Conservation (phyloP, 257 asterid genomes). For the Lavandula angustifolia region DNA sequence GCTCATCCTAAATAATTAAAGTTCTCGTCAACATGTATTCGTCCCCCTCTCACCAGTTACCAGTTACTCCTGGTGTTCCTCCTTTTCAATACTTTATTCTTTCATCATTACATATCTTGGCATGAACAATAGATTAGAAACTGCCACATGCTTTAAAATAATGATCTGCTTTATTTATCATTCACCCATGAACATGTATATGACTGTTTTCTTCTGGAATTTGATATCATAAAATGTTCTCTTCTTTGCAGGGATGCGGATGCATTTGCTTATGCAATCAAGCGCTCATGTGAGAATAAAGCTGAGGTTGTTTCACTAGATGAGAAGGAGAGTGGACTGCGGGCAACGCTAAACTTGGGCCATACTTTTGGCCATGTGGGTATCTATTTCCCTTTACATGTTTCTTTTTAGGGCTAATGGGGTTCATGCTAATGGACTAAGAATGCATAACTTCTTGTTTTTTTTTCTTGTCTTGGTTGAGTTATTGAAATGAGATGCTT, state of each 20-base stretch:
- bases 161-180: background rate
- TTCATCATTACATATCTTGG: background rate
- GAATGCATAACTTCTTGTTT: background rate
- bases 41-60: too few species aligned
- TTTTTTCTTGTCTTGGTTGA: background rate
- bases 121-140: constrained; percentile 9
- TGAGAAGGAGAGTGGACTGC: constrained; percentile 93
- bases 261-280: constrained; percentile 89
- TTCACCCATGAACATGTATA: constrained; percentile 17
- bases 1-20: constrained; percentile 2
- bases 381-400: constrained; percentile 23
- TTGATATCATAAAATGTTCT: constrained; percentile 21
- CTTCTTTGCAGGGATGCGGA: constrained; percentile 62
- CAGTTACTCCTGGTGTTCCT: too few species aligned
- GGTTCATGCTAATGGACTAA: background rate
- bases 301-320: constrained; percentile 96
- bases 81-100: too few species aligned
- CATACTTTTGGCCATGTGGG: constrained; percentile 99
- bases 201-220: constrained; percentile 17
- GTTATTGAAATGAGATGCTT: background rate
- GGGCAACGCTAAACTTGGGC: constrained; percentile 97
- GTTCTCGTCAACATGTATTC: background rate
- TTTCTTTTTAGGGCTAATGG: background rate
- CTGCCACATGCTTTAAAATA: background rate
- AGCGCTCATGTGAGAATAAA: constrained; percentile 97